Conservation (phyloP, 306 rosid genomes). For the Aeschynomene evenia region DNA sequence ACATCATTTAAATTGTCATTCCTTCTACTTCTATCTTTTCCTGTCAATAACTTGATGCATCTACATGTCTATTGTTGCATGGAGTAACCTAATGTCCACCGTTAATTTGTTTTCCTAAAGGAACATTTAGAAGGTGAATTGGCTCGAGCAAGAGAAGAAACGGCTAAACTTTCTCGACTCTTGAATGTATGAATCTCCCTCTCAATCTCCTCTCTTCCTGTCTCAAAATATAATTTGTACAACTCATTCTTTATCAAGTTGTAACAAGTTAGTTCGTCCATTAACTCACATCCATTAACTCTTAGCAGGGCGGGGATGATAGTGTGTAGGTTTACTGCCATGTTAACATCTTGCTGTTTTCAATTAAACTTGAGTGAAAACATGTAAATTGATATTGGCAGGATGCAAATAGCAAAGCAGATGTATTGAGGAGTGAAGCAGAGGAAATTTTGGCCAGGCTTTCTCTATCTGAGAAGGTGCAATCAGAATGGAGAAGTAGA, state of each 20-base stretch:
- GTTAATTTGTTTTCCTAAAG: slow-evolving; percentile 41
- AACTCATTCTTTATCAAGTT: neutral
- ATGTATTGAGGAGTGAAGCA: slow-evolving; percentile 56
- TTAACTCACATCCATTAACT: too few relatives aligned
- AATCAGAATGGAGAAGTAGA: slow-evolving; percentile 79
- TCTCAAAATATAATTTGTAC: neutral
- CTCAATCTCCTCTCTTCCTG: slow-evolving; percentile 6
- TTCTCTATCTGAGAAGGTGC: slow-evolving; percentile 67
- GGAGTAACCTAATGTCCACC: slow-evolving; percentile 22
- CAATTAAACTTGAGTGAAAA: neutral
- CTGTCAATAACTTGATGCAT: neutral
- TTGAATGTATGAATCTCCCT: slow-evolving; percentile 53
- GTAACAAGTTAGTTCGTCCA: too few relatives aligned
- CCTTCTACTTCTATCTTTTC: neutral
- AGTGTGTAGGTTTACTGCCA: too few relatives aligned
- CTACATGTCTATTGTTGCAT: slow-evolving; percentile 20
- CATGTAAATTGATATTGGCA: slow-evolving; percentile 35
- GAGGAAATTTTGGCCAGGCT: slow-evolving; percentile 73
- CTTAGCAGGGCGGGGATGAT: too few relatives aligned
- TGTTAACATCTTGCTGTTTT: slow-evolving; percentile 17
- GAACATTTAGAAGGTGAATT: slow-evolving; percentile 84
- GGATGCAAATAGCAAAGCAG: slow-evolving; percentile 67
- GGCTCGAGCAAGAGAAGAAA: slow-evolving; percentile 73
- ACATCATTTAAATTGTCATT: slow-evolving; percentile 22
- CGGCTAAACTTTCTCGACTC: slow-evolving; percentile 60